A percentile compares a stretch with the other conserved stretches of the same genome.
Evolutionary conservation across 495 filamentous ascomycete genomes (phyloP).

Genomic region (Hypomontagnella monticulosa): DNA sequence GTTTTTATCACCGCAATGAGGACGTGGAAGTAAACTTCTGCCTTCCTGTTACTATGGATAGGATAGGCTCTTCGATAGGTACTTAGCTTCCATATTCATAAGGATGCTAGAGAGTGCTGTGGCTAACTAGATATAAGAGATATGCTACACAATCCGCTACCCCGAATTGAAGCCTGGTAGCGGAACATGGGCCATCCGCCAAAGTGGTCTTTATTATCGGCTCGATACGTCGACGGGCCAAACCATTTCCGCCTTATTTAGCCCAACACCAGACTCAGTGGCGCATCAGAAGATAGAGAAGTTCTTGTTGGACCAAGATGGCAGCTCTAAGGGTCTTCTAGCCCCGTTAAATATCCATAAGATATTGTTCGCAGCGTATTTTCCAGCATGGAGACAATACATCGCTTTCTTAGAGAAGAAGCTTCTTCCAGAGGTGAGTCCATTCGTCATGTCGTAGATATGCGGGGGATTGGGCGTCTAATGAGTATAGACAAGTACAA

Average conservation of each 20-base stretch:
- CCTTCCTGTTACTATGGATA: slow-evolving; percentile 42
- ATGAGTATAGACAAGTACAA: slow-evolving; percentile 36
- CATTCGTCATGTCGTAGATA: neutral
- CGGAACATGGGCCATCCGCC: slow-evolving; percentile 54
- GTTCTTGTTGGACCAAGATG: slow-evolving; percentile 15
- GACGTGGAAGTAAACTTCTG: slow-evolving; percentile 53
- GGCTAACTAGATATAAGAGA: slow-evolving; percentile 44
- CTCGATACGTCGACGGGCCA: slow-evolving; percentile 42
- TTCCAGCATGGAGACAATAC: slow-evolving; percentile 53
- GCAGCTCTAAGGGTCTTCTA: slow-evolving; percentile 14
- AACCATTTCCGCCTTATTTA: slow-evolving; percentile 50
- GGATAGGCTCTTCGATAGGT: slow-evolving; percentile 43
- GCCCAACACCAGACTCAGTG: slow-evolving; percentile 47
- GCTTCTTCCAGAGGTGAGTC: slow-evolving; percentile 47
- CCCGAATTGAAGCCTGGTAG: slow-evolving; percentile 48
- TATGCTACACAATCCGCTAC: slow-evolving; percentile 54
- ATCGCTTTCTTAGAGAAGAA: slow-evolving; percentile 48
- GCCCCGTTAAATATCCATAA: slow-evolving; percentile 48
- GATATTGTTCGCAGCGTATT: slow-evolving; percentile 50
- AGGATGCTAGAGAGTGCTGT: neutral
- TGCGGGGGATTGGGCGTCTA: slow-evolving; percentile 4
- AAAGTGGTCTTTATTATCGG: slow-evolving; percentile 56
- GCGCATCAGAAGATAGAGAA: slow-evolving; percentile 41
- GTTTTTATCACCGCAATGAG: slow-evolving; percentile 52
- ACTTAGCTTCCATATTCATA: neutral